Evolutionary conservation across 768 basidiomycete genomes (phyloP).

Genomic region (Boletus rex-veris): DNA sequence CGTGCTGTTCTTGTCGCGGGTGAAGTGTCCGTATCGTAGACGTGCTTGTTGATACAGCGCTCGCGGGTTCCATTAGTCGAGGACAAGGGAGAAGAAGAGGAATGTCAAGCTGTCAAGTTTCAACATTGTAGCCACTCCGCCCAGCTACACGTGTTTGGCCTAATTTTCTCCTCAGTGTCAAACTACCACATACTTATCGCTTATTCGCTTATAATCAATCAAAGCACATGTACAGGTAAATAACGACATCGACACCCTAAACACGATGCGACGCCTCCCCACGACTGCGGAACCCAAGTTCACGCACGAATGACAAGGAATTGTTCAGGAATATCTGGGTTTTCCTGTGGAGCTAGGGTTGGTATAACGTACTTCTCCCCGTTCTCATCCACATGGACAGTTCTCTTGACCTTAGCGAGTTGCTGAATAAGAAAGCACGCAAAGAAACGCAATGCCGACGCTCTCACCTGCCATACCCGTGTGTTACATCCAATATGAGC

Average conservation of each 20-base stretch:
- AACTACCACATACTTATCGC: no score
- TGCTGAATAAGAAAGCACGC: not conserved
- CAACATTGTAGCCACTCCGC: conserved; percentile 12
- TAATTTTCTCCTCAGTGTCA: conserved; percentile 1
- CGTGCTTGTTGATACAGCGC: conserved; percentile 33
- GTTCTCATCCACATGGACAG: conserved; percentile 34
- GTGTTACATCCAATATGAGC: conserved; percentile 66
- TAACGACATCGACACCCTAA: not conserved
- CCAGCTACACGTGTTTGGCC: conserved; percentile 33
- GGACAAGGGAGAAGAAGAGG: not conserved
- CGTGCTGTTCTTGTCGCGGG: conserved; percentile 20
- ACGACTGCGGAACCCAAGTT: conserved; percentile 2
- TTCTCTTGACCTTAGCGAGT: conserved; percentile 43
- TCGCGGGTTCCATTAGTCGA: conserved; percentile 23
- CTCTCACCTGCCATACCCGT: conserved; percentile 64
- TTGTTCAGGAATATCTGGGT: conserved; percentile 65
- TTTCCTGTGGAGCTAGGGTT: conserved; percentile 52
- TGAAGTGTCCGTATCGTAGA: conserved; percentile 39
- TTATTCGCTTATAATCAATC: no score
- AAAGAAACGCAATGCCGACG: not conserved
- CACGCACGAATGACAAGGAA: conserved; percentile 58
- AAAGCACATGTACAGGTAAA: no score
- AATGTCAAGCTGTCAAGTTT: no score
- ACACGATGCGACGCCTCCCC: not conserved
- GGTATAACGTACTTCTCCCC: conserved; percentile 39